Conservation (phyloP, 2,329 filamentous ascomycete species). For the Setomelanomma holmii region DNA sequence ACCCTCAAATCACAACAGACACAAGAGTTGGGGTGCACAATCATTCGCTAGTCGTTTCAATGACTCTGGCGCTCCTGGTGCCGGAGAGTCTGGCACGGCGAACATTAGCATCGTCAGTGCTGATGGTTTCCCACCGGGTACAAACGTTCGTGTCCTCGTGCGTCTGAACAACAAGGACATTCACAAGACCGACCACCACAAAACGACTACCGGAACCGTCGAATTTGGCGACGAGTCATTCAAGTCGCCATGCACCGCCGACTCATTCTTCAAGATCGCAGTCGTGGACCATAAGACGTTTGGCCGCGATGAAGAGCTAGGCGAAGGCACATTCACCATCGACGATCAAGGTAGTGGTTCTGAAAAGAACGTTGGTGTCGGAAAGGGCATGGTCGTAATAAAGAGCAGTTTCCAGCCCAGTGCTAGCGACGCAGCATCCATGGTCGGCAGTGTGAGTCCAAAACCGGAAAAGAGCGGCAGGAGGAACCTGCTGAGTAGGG, state of each 20-base stretch:
- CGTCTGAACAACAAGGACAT: constrained; percentile 75
- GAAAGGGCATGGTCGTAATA: constrained; percentile 73
- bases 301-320: constrained; percentile 81
- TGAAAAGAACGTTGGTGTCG: constrained; percentile 78
- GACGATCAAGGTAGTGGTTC: constrained; percentile 73
- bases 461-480: constrained; percentile 8
- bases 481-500: constrained; percentile 54
- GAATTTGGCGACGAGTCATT: constrained; percentile 73
- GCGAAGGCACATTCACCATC: constrained; percentile 89
- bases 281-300: constrained; percentile 88
- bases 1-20: constrained; percentile 38
- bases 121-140: constrained; percentile 74
- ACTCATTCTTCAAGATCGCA: constrained; percentile 83
- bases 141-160: constrained; percentile 80
- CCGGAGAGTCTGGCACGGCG: constrained; percentile 74
- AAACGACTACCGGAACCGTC: constrained; percentile 66
- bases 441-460: constrained; percentile 43
- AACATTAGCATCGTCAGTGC: constrained; percentile 82
- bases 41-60: constrained; percentile 49
- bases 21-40: constrained; percentile 45
- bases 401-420: constrained; percentile 73
- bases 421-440: constrained; percentile 53
- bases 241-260: constrained; percentile 77
- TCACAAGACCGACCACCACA: constrained; percentile 91
- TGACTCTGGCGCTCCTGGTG: constrained; percentile 51